Base-by-base conservation (phyloP, 2,329 filamentous ascomycete genomes). In the Capronia epimyces region DNA sequence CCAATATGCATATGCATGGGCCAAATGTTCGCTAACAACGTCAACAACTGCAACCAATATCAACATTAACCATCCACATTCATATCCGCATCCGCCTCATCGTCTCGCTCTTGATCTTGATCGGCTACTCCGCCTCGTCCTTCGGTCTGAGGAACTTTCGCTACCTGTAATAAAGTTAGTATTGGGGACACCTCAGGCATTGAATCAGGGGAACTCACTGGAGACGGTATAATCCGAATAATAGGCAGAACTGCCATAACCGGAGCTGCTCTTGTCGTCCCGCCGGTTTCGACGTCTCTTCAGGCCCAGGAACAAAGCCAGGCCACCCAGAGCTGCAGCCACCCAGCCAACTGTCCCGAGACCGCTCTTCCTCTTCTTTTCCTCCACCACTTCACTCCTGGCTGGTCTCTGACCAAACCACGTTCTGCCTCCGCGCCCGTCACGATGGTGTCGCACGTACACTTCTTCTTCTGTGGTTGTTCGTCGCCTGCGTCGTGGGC, bases 251-350 rank as follows among this genome's bases (percentile, higher is more conserved):
- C 66, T 72, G 29, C 51, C 54, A 47, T 64, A 62, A 65, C 67
- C 60, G 65, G 67, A 18, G 44, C 46, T 55, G 57, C 65, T 71
- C 62, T 71, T 73, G 44, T 70, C 67, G 13, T 68, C 64, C 25
- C 49, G 52, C 18, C 52, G 43, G 24, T 69, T 66, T 52, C 64
- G 66, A 54, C 64, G 66, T 55, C 71, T 67, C 64, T 68, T 72
- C 60, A 76, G 50, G 5, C 73, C 74, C 37, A 76, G 60, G 39
- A 71, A 68, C 15, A 75, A 58, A 9, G 72, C 72, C 50, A 76
- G 56, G 9, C 68, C 69, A 43, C 69, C 71, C 42, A 74, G 53
- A 10, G 70, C 60, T 20, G 71, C 69, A n/a, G 67, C 71, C 36
- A 74, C 62, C 27, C 65, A 70, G 8, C 65, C 70, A 53, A 66